Percentiles rank a stretch among this genome's conserved stretches.
Conservation (phyloP, 768 basidiomycete species). For the Lactifluus subvellereus region DNA sequence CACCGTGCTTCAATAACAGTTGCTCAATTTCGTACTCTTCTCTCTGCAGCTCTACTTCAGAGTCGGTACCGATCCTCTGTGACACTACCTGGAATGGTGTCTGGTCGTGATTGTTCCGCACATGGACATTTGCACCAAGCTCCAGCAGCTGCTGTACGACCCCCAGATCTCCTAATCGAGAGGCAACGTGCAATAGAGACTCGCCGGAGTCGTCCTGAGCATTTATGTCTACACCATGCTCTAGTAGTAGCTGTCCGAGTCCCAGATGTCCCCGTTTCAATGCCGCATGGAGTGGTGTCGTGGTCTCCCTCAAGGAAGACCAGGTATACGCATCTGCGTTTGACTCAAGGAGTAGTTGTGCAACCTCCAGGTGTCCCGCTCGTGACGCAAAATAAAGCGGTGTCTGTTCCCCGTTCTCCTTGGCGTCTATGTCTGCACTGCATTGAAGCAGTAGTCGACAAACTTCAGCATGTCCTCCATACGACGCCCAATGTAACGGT, state of each 20-base stretch:
- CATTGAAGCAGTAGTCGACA: not conserved
- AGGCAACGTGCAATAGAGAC: not conserved
- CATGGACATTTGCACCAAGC: not conserved
- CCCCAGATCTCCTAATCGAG: not conserved
- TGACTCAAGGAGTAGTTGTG: not conserved
- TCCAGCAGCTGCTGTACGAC: not conserved
- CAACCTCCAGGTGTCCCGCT: not conserved
- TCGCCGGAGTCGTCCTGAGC: not conserved
- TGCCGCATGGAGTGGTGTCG: not conserved
- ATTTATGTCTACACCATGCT: not conserved
- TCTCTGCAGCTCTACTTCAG: no score
- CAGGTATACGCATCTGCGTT: not conserved
- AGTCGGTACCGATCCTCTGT: no score
- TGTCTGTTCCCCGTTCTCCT: no score
- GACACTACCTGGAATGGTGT: not conserved
- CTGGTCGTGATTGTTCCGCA: not conserved
- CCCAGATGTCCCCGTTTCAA: not conserved
- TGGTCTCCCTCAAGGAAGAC: rapidly evolving
- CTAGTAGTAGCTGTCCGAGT: not conserved
- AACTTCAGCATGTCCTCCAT: not conserved
- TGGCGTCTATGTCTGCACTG: not conserved
- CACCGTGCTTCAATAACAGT: not conserved
- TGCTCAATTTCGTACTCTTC: no score
- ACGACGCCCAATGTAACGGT: not conserved
- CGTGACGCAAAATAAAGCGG: not conserved